These are phyloP conservation scores for Eudorina sp. DNA, from an alignment of 139 green algal species.

Conservation along the genomic window DNA sequence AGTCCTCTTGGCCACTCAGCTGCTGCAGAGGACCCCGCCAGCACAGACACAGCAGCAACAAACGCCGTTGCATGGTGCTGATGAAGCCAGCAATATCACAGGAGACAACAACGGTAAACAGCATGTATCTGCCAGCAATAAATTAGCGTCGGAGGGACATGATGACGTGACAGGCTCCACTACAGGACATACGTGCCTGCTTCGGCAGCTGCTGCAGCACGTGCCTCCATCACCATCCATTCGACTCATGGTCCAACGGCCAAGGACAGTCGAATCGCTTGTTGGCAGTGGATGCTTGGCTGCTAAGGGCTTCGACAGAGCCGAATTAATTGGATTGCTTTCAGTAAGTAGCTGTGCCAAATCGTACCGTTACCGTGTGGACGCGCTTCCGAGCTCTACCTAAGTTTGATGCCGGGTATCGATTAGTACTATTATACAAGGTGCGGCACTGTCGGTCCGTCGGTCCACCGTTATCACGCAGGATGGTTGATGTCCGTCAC, in stretches of 20 bases:
- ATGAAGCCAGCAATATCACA: not conserved
- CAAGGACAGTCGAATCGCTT: not conserved
- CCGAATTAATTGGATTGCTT: too few relatives aligned
- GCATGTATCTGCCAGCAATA: not conserved
- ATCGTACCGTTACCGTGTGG: not conserved
- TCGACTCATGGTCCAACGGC: not conserved
- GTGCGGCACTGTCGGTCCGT: too few relatives aligned
- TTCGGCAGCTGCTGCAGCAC: conserved; percentile 13
- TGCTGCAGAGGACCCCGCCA: not conserved
- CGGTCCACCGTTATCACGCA: too few relatives aligned
- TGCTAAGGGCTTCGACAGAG: not conserved
- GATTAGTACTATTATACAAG: too few relatives aligned
- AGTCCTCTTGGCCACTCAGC: conserved; percentile 8
- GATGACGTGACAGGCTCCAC: not conserved
- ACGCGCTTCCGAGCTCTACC: not conserved
- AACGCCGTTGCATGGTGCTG: not conserved
- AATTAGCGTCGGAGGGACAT: not conserved
- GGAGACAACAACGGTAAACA: not conserved
- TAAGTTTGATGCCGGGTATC: not conserved
- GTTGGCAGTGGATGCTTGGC: not conserved
- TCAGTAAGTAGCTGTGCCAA: too few relatives aligned
- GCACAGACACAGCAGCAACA: conserved; percentile 4
- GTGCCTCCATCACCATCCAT: not conserved
- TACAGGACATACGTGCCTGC: not conserved
- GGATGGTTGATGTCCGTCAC: too few relatives aligned